Base-by-base conservation (phyloP, 148 eudicot genomes). In the Rhododendron kiyosumense region DNA sequence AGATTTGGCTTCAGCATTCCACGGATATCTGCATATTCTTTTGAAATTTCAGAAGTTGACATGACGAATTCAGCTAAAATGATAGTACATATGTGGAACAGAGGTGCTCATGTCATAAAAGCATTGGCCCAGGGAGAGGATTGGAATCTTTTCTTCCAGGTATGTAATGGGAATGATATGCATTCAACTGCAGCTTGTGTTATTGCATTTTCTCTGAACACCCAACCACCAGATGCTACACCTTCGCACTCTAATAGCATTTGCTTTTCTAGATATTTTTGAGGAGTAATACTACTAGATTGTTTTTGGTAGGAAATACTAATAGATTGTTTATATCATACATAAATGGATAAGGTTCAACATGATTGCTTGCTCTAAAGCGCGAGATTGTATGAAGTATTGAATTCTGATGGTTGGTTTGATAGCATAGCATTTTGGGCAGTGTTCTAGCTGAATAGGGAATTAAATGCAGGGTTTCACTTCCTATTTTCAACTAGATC, bases 91-190 rank as follows among this genome's bases (percentile, higher is more conserved):
- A 78, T 86, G 49, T 95, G 96, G 96, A 95, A 93, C 73, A 85
- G 90, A 74, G 90, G 88, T 76, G 83, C 89, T 75, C 83, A 83
- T 77, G 43, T 92, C 54, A 86, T 85, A 59, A 90, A 86, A 81
- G 84, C 91, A 81, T 84, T 97, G 87, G 92, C 94, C 67, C 89
- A 87, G 85, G 99, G 98, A 86, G 93, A 93, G 85, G 98, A 95
- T 83, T 97, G 99, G 98, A 85, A 78, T 88, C 87, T 89, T 52
- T 93, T 95, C 85, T 82, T 95, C 8, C 92, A 94, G 99, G 99
- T 97, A 92, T 69, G 85, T 17, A 32, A 28, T 79, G 32, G 7
- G 36, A 48, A 26, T 52, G 46, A 41, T 67, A 26, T 18, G 65
- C 43, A 81, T 52, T 79, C 28, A 28, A 41, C 79, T 76, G n/a